Percentiles rank a stretch among this genome's conserved stretches.
phyloP scores from a whole-genome alignment of 192 early-diverging fungal species.

The Coemansia pectinata region DNA sequence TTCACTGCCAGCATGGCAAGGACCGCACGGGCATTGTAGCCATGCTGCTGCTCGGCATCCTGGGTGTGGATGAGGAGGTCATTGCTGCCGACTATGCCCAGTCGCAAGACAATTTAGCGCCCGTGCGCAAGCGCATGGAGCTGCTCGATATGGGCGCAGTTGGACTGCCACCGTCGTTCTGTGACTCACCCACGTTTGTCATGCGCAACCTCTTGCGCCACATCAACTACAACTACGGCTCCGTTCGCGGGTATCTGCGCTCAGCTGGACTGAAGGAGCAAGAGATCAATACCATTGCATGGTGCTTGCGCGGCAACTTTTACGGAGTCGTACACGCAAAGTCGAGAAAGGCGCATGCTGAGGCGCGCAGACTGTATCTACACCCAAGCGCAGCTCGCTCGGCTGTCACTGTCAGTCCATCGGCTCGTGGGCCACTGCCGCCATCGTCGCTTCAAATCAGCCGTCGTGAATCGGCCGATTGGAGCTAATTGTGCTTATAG shows the following conservation, averaged over 20 bases:
- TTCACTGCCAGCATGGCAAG: conserved; percentile 72
- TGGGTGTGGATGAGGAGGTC: conserved; percentile 56
- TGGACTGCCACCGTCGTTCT: conserved; percentile 58
- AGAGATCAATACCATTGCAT: conserved; percentile 48
- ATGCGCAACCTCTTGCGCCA: conserved; percentile 42
- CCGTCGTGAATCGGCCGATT: not conserved
- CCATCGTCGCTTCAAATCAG: not conserved
- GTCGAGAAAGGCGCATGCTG: conserved; percentile 7
- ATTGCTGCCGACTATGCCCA: conserved; percentile 61
- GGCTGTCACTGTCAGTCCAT: conserved; percentile 9
- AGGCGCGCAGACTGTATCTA: conserved; percentile 21
- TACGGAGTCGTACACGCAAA: conserved; percentile 31
- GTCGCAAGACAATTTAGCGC: conserved; percentile 49
- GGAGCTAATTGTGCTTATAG: not conserved
- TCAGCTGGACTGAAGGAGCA: conserved; percentile 38
- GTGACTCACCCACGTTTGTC: conserved; percentile 54
- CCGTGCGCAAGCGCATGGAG: conserved; percentile 51
- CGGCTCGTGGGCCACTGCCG: not conserved
- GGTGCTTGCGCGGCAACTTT: conserved; percentile 55
- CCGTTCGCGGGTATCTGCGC: conserved; percentile 44
- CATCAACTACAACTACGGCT: conserved; percentile 40
- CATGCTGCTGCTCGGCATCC: conserved; percentile 57
- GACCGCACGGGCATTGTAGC: conserved; percentile 67
- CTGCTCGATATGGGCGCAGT: conserved; percentile 56
- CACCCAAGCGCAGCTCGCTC: conserved; percentile 24